Percentiles rank a stretch among this genome's conserved stretches.
phyloP scores from a whole-genome alignment of 1,284 basidiomycete genomes.

The Leccinum holopus region DNA sequence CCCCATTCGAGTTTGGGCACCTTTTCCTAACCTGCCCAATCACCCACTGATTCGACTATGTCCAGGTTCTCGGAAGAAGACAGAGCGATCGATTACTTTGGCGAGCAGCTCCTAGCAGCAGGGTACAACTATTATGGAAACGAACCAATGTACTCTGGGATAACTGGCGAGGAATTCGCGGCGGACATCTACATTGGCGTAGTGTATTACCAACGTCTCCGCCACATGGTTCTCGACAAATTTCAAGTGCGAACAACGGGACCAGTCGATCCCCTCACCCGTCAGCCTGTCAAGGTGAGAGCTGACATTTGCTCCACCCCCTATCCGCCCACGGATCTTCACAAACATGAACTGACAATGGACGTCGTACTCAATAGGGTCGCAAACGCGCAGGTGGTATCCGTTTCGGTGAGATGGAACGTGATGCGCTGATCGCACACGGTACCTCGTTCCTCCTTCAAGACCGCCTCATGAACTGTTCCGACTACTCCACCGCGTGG shows the following conservation, averaged over 20 bases:
- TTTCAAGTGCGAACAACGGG: constrained; percentile 99
- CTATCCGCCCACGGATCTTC: background rate
- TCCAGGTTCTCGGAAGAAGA: constrained; percentile 92
- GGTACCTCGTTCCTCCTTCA: constrained; percentile 98
- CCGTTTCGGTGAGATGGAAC: constrained; percentile 99
- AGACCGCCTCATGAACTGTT: constrained; percentile 99
- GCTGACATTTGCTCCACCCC: background rate
- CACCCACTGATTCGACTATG: constrained; percentile 13
- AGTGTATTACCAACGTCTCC: constrained; percentile 97
- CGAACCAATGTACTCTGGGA: constrained; percentile 99
- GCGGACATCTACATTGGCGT: constrained; percentile 99
- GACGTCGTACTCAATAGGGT: constrained; percentile 54
- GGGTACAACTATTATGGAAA: constrained; percentile 99
- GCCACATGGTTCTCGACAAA: constrained; percentile 99
- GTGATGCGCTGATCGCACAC: constrained; percentile 97
- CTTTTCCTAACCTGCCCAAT: background rate
- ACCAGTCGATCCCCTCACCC: constrained; percentile 92
- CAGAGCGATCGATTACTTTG: constrained; percentile 96
- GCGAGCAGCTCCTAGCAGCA: constrained; percentile 88
- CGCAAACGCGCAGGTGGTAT: constrained; percentile 99
- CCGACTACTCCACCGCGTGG: constrained; percentile 98
- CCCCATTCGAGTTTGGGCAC: constrained; percentile 84
- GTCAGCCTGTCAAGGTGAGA: constrained; percentile 94
- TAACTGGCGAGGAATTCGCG: constrained; percentile 97
- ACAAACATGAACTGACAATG: constrained; percentile 4